Percentiles rank a stretch among this genome's conserved stretches.
Evolutionary conservation across 345 rosid genomes (phyloP).

Genomic region (Eucalyptus cloeziana): DNA sequence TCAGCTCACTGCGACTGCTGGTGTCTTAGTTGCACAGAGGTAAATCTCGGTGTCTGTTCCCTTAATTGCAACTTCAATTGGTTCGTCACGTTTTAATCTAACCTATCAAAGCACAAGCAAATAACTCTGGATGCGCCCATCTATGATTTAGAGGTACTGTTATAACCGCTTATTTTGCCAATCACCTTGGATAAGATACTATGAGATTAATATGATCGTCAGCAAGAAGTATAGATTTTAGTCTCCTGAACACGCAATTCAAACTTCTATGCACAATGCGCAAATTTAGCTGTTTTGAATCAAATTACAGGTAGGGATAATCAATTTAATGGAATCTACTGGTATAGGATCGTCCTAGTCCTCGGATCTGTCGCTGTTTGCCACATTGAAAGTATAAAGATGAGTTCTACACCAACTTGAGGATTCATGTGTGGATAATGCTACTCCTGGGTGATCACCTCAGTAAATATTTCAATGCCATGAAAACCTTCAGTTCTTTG

Average conservation of each 20-base stretch:
- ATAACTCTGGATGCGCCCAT: background rate
- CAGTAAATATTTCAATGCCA: background rate
- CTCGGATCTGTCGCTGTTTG: background rate
- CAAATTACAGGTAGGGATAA: background rate
- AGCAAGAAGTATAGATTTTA: background rate
- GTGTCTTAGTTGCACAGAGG: background rate
- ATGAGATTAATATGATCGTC: background rate
- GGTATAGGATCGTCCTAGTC: background rate
- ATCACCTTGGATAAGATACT: background rate
- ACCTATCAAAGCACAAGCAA: background rate
- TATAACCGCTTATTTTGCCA: background rate
- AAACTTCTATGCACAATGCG: background rate
- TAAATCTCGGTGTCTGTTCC: background rate
- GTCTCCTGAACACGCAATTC: background rate
- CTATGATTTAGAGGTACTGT: background rate
- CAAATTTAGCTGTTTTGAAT: background rate
- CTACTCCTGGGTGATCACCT: background rate
- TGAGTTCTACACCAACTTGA: background rate
- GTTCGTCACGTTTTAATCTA: background rate
- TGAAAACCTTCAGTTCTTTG: background rate
- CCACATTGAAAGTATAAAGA: background rate
- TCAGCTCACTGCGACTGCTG: background rate
- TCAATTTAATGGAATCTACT: background rate
- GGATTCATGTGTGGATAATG: background rate
- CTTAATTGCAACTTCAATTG: background rate